These are phyloP conservation scores for Phytophthora brassicae DNA, from an alignment of 352 stramenopile genomes.

Conservation along the genomic window DNA sequence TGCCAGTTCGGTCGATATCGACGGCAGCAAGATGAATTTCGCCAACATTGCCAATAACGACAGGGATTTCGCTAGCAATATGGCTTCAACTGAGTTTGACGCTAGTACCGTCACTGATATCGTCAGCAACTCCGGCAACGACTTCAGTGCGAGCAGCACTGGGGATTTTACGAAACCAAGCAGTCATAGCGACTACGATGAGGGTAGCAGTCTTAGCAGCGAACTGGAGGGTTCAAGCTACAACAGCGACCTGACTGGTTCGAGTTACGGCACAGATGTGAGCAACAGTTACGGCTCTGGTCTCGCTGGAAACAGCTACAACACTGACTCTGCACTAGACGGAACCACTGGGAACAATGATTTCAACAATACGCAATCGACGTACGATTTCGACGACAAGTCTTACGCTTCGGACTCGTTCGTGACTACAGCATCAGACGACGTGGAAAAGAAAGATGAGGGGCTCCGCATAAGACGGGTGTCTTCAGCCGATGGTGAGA, in stretches of 20 bases:
- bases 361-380: slow-evolving; percentile 38
- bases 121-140: slow-evolving; percentile 11
- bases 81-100: slow-evolving; percentile 12
- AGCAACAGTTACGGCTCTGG: slow-evolving; percentile 30
- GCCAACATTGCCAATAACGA: slow-evolving; percentile 18
- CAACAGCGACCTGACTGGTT: slow-evolving; percentile 22
- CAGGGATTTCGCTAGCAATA: slow-evolving; percentile 11
- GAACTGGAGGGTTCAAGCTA: slow-evolving; percentile 34
- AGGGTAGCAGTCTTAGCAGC: slow-evolving; percentile 31
- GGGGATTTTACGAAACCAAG: slow-evolving; percentile 23
- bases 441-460: slow-evolving; percentile 16
- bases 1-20: slow-evolving; percentile 36
- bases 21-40: slow-evolving; percentile 30
- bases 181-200: slow-evolving; percentile 18
- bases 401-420: slow-evolving; percentile 37
- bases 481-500: slow-evolving; percentile 59
- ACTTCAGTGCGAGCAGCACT: slow-evolving; percentile 17
- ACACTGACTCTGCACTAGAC: slow-evolving; percentile 23
- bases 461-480: slow-evolving; percentile 37
- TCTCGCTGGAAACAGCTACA: slow-evolving; percentile 19
- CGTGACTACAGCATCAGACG: slow-evolving; percentile 28
- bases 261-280: slow-evolving; percentile 29
- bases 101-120: not conserved
- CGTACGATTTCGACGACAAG: slow-evolving; percentile 48
- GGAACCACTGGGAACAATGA: slow-evolving; percentile 15